These are phyloP conservation scores for Stachybotrys chlorohalonatus DNA, from an alignment of 2,329 filamentous ascomycete genomes.

Conservation along the genomic window DNA sequence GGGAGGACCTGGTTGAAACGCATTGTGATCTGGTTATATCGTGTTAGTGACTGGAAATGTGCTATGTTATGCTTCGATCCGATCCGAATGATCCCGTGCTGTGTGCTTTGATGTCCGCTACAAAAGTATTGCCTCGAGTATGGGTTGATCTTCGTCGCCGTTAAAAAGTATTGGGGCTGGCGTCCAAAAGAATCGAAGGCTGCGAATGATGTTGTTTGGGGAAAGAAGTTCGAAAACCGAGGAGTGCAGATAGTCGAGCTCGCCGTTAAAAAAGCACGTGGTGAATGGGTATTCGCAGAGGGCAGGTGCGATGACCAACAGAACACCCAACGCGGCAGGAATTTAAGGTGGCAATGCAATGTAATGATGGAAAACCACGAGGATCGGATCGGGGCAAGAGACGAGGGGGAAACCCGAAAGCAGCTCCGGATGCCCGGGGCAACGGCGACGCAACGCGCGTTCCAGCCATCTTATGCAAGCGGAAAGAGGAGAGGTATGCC, in stretches of 20 bases:
- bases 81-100: neutral
- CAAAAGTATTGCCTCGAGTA: too few relatives aligned
- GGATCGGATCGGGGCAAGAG: neutral
- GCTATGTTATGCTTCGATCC: neutral
- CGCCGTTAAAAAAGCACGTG: neutral
- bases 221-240: neutral
- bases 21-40: constrained; percentile 30
- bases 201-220: neutral
- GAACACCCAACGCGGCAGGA: neutral
- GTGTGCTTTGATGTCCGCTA: neutral
- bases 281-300: neutral
- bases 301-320: neutral
- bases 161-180: neutral
- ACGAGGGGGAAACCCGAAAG: neutral
- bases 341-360: neutral
- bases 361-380: neutral
- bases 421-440: neutral
- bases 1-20: constrained; percentile 34
- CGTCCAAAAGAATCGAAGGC: neutral
- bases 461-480: neutral
- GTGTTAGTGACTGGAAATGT: constrained; percentile 7
- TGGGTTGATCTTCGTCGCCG: neutral
- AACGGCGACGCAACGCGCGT: neutral
- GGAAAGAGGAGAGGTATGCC: neutral
- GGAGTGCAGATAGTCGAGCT: neutral